phyloP scores from a whole-genome alignment of 2,329 filamentous ascomycete genomes.

The Lecanicillium sp. region DNA sequence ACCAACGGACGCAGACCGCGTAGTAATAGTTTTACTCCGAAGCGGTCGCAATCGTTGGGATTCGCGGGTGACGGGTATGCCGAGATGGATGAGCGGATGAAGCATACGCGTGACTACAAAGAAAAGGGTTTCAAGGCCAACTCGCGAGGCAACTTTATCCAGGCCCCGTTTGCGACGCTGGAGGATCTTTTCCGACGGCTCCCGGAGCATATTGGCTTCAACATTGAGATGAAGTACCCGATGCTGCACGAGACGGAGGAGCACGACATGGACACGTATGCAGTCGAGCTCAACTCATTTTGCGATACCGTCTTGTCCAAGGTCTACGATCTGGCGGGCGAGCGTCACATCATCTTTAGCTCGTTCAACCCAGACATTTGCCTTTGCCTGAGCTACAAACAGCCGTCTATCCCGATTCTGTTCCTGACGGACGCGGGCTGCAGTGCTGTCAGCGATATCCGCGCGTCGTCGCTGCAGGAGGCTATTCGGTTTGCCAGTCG shows the following conservation, averaged over 20 bases:
- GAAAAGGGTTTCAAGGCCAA: slow-evolving; percentile 94
- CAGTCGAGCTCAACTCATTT: slow-evolving; percentile 91
- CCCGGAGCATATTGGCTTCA: slow-evolving; percentile 80
- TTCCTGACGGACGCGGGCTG: slow-evolving; percentile 88
- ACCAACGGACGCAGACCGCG: slow-evolving; percentile 15
- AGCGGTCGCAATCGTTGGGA: slow-evolving; percentile 49
- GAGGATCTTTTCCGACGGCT: slow-evolving; percentile 87
- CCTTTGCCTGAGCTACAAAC: slow-evolving; percentile 88
- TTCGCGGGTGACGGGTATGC: slow-evolving; percentile 30
- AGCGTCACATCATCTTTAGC: slow-evolving; percentile 92
- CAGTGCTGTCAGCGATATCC: slow-evolving; percentile 74
- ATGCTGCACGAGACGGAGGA: slow-evolving; percentile 95
- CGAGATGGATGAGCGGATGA: slow-evolving; percentile 73
- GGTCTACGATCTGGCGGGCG: slow-evolving; percentile 76
- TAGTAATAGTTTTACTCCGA: slow-evolving; percentile 31
- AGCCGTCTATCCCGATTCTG: slow-evolving; percentile 89
- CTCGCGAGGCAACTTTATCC: slow-evolving; percentile 86
- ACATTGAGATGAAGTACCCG: slow-evolving; percentile 98
- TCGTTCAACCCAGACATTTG: slow-evolving; percentile 98
- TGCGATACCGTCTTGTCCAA: slow-evolving; percentile 86
- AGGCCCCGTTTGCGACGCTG: slow-evolving; percentile 89
- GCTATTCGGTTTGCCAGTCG: slow-evolving; percentile 88
- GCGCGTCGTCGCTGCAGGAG: slow-evolving; percentile 87
- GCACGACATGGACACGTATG: slow-evolving; percentile 94
- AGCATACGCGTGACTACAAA: slow-evolving; percentile 93